Evolutionary conservation across 1,139 yeast genomes (phyloP), one percentile per base, ranked within the genome.

Genomic region (Diutina catenulata): DNA sequence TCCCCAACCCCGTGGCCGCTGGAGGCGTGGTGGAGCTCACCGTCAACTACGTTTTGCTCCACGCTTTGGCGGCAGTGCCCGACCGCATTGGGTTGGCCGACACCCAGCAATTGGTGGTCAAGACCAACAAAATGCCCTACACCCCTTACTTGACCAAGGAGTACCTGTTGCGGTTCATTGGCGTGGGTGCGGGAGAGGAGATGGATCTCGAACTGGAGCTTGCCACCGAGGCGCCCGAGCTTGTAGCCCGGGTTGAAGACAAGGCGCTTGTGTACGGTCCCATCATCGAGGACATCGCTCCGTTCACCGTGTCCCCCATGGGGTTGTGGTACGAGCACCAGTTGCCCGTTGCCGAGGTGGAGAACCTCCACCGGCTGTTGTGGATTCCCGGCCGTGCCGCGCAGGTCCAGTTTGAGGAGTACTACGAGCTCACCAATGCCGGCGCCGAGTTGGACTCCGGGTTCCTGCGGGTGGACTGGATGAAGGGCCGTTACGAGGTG

Each of bases 401-500:
- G 36, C 59, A 59, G 40, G 56, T 67, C 33, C 60, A 64, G 28
- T 68, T 87, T 39, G 95, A 86, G 53, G 98, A 93, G 54, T 77
- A 80, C 50, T 88, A 86, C 54, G 91, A 87, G 60, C 50, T 88
- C 37, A 71, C 80, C 36, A 84, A 91, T 53, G 63, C 62, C 25
- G 97, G 83, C 23, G 94, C 95, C 8, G 64, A 64, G 42, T 66
- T 88, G 47, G 59, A 65, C 37, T 50, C 62, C 8, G 91, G 93
- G 1, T 88, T 84, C 53, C 76, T 88, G 19, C 73, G 97, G 55
- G 70, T 76, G 10, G 87, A 83, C 39, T 83, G 80, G 73, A 70
- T 79, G 73, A 63, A 64, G 45, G 74, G 73, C 24, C 67, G 68
- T 44, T 63, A 62, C 40, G 70, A 62, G 33, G 53, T 57, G 29